Conservation (phyloP, 2,329 filamentous ascomycete genomes). For the Emergomyces orientalis region DNA sequence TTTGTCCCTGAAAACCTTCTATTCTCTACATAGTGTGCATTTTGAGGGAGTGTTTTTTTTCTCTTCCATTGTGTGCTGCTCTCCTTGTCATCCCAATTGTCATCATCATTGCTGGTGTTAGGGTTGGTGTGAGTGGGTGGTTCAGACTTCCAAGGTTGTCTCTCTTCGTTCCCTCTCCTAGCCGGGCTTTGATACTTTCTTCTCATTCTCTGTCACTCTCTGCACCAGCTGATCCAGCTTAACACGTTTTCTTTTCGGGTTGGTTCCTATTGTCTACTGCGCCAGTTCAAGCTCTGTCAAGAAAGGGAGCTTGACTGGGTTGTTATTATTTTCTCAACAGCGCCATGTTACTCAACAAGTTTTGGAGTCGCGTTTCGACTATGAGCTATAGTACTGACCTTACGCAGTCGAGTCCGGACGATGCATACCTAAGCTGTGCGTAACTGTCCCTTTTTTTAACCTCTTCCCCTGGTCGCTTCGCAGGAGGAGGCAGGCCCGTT, state of each 20-base stretch:
- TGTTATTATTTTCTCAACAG: not conserved
- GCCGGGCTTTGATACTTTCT: not conserved
- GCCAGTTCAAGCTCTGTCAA: not conserved
- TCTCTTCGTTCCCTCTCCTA: not conserved
- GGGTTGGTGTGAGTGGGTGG: not conserved
- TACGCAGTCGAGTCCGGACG: constrained; percentile 48
- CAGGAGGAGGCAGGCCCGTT: not conserved
- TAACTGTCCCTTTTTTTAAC: constrained; percentile 16
- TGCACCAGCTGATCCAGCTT: not conserved
- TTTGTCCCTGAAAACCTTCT: not conserved
- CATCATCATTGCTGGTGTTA: not conserved
- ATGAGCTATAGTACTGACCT: constrained; percentile 16
- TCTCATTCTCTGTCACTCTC: not conserved
- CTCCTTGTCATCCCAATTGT: not conserved
- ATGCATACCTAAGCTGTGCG: constrained; percentile 63
- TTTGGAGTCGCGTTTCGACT: constrained; percentile 8
- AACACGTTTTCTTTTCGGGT: not conserved
- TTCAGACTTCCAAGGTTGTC: not conserved
- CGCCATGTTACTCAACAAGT: constrained; percentile 14
- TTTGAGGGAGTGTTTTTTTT: no score
- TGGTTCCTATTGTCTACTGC: not conserved
- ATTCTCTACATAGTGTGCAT: not conserved
- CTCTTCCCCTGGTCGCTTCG: not conserved
- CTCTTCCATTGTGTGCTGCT: not conserved
- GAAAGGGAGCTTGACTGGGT: not conserved